Evolutionary conservation across 257 asterid species (phyloP), one percentile per base, ranked within the genome.

Genomic region (Ocimum tenuiflorum): DNA sequence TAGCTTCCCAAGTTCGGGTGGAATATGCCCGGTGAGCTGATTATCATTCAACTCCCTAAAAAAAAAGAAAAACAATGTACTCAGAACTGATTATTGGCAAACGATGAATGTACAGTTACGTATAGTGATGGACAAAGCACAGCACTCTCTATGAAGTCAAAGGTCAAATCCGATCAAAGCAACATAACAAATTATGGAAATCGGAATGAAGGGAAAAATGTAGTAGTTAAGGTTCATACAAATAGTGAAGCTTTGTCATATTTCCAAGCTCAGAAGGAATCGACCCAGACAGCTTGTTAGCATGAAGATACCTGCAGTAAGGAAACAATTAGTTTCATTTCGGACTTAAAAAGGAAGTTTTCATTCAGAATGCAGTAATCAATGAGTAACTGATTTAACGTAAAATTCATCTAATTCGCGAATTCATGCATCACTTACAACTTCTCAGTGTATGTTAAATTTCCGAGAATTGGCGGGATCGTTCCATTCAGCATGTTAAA

Each of bases 231-330:
- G 65, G 14, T 7, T 39, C 52, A 12, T 82, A 94, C 97, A 94
- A 70, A 72, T 90, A 94, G 75, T 94, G 99, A 35, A 94, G 95
- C 70, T 88, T 94, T 11, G 99, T 62, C 99, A 94, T 94, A 77
- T 94, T 90, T 49, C 99, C 99, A 7, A 94, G 95, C 82, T 94
- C 96, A 0, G 97, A 64, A 23, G 97, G 97, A 61, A 94, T 86
- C 17, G 97, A 74, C 7, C 99, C 97, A 22, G 89, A 83, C 38
- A 94, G 85, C 77, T 72, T 85, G 89, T 94, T 94, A 27, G 91
- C 92, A 36, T 94, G 99, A 65, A 94, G 88, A 75, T 94, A 94
- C 78, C 99, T 90, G 67, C 59, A 27, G n/a, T n/a, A n/a, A n/a
- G n/a, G n/a, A n/a, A n/a, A n/a, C n/a, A n/a, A n/a, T n/a, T n/a